Evolutionary conservation across 495 filamentous ascomycete species (phyloP), one percentile per base, ranked within the genome.

Genomic region (Glutinoglossum americanum): DNA sequence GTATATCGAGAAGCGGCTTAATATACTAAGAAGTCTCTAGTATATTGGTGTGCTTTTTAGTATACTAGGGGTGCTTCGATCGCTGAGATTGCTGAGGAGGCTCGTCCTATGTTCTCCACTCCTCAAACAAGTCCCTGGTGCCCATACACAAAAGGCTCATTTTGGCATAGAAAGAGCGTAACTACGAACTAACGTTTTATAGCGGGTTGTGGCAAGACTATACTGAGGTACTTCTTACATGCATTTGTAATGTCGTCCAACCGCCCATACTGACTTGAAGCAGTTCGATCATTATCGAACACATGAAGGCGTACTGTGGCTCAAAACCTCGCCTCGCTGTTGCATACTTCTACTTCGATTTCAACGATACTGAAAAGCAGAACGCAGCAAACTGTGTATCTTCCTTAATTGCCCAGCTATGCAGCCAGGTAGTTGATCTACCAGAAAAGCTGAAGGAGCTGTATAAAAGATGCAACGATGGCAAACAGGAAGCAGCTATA

Each of bases 331-430:
- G 30, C 32, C 26, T 39, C 37, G 11, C 27, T 35, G 15, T 58
- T 19, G 56, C 56, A 23, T 58, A 58, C 28, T 39, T 39, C 44
- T 58, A 58, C 26, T 58, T 58, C 25, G 56, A 58, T 23, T 58
- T 58, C 56, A 58, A 58, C 23, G 35, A 58, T 27, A 47, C 23
- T 3, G 56, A 57, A 58, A 58, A 58, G 30, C 35, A 58, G 30
- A 25, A 58, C 15, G 33, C 28, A 15, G 35, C 35, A 27, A 15
- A 19, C 9, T 47, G 41, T 45, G 26, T 58, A 21, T 23, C 13
- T 35, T 58, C 56, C 1, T 27, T 58, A 3, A 23, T 54, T n/a
- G 35, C 44, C 21, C 56, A 58, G 26, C 23, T 58, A 15, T 58
- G 56, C 47, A 21, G 32, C 47, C 33, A 57, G 30, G 13, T 13